Base-by-base conservation (phyloP, 768 basidiomycete genomes). In the Boletus coccyginus region DNA sequence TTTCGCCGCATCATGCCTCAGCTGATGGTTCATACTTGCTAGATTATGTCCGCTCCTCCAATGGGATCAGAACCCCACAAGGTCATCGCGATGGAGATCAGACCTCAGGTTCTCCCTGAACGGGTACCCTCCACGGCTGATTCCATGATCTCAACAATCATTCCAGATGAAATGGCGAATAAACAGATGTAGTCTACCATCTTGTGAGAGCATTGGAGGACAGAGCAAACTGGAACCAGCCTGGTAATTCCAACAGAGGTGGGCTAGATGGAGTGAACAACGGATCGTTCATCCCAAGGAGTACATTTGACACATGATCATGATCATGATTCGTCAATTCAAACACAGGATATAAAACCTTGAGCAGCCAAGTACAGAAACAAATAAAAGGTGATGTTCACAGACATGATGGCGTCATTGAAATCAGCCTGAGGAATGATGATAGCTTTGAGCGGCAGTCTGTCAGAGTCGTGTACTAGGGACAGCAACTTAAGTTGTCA, bases 111-210 rank as follows among this genome's bases (percentile, higher is more conserved):
- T 3, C 70, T 96, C 16, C 87, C 86, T 0, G 85, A 88, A 63
- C 86, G 87, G 0, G 75, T 82, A 49, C 65, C 77, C 1, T 78
- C 82, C 0, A 77, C 83, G 1, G 90, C 88, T 1, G 95, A 98
- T 70, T 94, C 94, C 7, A 74, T 98, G 47, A 81, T 91, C 13
- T 94, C 93, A 2, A 87, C 82, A 47, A 94, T 96, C 69, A 85
- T 90, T 24, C 91, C 89, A 5, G 94, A 98, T 64, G 87, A 92
- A 53, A 80, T 97, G 72, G 84, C 81, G 36, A 97, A 96, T 68
- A 96, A 99, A 65, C 96, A 98, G 71, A 99, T 96, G 0, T 98
- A 96, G 95, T 95, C 96, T 1, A 96, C 94, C 0, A 94, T 27
- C 27, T 27, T 27, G 27, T 5, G 27, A 27, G 27, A 27, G 27